A percentile compares a stretch with the other conserved stretches of the same genome.
Evolutionary conservation across 2,329 filamentous ascomycete genomes (phyloP).

Genomic region (Fusarium irregulare): DNA sequence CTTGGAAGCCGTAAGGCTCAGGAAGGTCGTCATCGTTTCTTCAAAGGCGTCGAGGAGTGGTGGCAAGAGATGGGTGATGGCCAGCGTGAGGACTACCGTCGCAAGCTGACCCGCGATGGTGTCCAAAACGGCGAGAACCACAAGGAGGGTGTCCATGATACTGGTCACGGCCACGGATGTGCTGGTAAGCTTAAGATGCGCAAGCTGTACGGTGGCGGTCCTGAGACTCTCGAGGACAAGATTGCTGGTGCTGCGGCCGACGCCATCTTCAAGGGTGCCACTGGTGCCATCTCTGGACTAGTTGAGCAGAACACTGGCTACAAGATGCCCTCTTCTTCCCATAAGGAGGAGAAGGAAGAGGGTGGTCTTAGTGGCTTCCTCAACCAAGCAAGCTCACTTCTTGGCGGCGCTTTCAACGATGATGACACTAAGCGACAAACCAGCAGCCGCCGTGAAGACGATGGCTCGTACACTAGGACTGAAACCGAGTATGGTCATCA

Average conservation of each 20-base stretch:
- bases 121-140: conserved; percentile 85
- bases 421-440: conserved; percentile 66
- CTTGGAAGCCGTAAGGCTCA: conserved; percentile 75
- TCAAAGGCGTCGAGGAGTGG: conserved; percentile 83
- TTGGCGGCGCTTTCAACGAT: conserved; percentile 70
- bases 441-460: conserved; percentile 64
- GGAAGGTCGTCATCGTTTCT: conserved; percentile 82
- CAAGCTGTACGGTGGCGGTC: conserved; percentile 66
- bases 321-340: conserved; percentile 51
- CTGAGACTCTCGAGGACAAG: conserved; percentile 64
- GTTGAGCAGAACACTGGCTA: conserved; percentile 60
- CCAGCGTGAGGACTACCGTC: conserved; percentile 74
- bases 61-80: conserved; percentile 75
- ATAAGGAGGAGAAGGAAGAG: conserved; percentile 63
- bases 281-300: conserved; percentile 62
- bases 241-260: conserved; percentile 67
- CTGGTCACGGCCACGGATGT: conserved; percentile 87
- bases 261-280: conserved; percentile 68
- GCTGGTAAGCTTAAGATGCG: conserved; percentile 81
- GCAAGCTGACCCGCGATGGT: conserved; percentile 81
- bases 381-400: conserved; percentile 73
- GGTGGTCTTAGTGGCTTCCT: conserved; percentile 77
- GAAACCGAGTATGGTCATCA: conserved; percentile 71
- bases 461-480: conserved; percentile 71
- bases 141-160: conserved; percentile 84